Conservation (phyloP, 352 stramenopile genomes). For the Phytophthora pluvialis region DNA sequence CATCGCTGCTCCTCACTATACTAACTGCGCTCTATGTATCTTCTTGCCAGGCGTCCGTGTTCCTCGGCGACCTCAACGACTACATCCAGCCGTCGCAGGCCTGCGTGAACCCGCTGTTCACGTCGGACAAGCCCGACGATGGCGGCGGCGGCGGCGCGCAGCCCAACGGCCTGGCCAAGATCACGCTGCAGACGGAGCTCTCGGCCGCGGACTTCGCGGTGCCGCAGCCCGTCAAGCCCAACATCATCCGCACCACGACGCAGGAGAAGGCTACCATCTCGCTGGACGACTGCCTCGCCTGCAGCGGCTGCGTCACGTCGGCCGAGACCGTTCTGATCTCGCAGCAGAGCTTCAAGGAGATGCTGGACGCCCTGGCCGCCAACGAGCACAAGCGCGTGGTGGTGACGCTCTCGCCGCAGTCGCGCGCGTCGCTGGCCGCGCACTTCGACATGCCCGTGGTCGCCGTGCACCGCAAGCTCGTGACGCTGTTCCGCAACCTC, state of each 20-base stretch:
- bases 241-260: conserved; percentile 79
- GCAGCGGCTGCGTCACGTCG: conserved; percentile 97
- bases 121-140: conserved; percentile 31
- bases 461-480: conserved; percentile 74
- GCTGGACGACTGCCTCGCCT: conserved; percentile 97
- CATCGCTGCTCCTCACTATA: too few species aligned
- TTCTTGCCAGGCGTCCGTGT: conserved; percentile 81
- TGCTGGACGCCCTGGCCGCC: conserved; percentile 68
- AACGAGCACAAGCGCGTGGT: conserved; percentile 71
- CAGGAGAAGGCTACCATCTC: conserved; percentile 93
- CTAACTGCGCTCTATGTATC: not conserved
- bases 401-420: conserved; percentile 91
- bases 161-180: conserved; percentile 59
- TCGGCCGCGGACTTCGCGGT: conserved; percentile 60
- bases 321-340: conserved; percentile 98
- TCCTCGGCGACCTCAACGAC: conserved; percentile 94
- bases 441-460: conserved; percentile 78
- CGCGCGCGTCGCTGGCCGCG: conserved; percentile 83
- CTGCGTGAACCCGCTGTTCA: conserved; percentile 95
- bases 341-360: conserved; percentile 93
- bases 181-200: conserved; percentile 83
- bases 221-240: conserved; percentile 52
- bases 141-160: conserved; percentile 1
- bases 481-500: conserved; percentile 78
- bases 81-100: conserved; percentile 95